These are phyloP conservation scores for Candida albicans DNA, from an alignment of 1,139 yeast species.

Conservation along the genomic window DNA sequence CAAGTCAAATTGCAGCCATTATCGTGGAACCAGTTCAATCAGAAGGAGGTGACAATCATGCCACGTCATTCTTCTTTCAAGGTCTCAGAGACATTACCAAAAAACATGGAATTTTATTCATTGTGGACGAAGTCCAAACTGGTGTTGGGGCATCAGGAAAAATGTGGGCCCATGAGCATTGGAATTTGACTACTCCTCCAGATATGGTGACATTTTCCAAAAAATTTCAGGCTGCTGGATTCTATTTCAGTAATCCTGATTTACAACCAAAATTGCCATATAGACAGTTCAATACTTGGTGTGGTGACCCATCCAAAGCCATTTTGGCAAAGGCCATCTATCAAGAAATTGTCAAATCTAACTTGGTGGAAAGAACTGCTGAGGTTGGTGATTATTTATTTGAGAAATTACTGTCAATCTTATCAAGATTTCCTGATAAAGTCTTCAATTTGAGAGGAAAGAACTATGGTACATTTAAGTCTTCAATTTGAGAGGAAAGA, in stretches of 20 bases:
- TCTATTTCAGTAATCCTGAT: slow-evolving; percentile 64
- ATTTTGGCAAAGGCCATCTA: slow-evolving; percentile 63
- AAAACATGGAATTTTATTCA: slow-evolving; percentile 59
- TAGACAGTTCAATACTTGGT: slow-evolving; percentile 83
- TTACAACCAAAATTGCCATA: slow-evolving; percentile 64
- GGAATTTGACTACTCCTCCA: slow-evolving; percentile 61
- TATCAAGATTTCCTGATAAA: slow-evolving; percentile 43
- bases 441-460: slow-evolving; percentile 64
- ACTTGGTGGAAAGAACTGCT: slow-evolving; percentile 51
- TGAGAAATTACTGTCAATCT: slow-evolving; percentile 42
- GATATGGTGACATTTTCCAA: slow-evolving; percentile 77
- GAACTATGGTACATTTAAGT: slow-evolving; percentile 64
- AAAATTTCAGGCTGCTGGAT: slow-evolving; percentile 79
- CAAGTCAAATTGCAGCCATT: slow-evolving; percentile 59
- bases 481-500: slow-evolving; percentile 69
- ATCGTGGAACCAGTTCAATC: slow-evolving; percentile 75
- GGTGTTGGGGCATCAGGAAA: slow-evolving; percentile 75
- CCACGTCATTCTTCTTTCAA: slow-evolving; percentile 60
- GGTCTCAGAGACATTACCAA: slow-evolving; percentile 62
- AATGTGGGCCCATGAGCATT: slow-evolving; percentile 75
- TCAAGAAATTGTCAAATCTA: slow-evolving; percentile 53
- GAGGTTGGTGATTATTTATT: slow-evolving; percentile 63
- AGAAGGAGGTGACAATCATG: slow-evolving; percentile 78
- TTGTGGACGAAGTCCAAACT: slow-evolving; percentile 74
- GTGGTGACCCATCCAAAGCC: slow-evolving; percentile 77